Conservation (phyloP, 179 eudicot species). For the Amaranthus tricolor region DNA sequence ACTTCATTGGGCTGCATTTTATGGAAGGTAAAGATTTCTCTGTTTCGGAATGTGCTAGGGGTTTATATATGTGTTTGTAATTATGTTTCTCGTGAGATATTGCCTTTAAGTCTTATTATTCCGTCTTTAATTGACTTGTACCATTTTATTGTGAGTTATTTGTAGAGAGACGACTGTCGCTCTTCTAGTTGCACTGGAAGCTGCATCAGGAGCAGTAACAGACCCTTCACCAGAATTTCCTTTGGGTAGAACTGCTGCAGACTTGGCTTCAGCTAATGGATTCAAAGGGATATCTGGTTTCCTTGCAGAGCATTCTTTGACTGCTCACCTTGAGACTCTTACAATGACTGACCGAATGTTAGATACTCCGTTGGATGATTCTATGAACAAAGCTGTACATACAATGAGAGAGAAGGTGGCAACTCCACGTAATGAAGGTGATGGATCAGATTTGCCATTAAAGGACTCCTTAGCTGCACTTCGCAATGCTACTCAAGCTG, state of each 20-base stretch:
- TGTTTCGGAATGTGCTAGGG: not conserved
- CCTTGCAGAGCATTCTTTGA: constrained; percentile 66
- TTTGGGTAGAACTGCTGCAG: constrained; percentile 60
- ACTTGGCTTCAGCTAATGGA: constrained; percentile 66
- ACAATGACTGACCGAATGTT: constrained; percentile 26
- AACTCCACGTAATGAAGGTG: constrained; percentile 35
- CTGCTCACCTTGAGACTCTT: constrained; percentile 49
- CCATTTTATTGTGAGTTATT: not conserved
- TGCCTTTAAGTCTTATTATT: not conserved
- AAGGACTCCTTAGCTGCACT: constrained; percentile 61
- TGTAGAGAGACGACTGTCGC: constrained; percentile 57
- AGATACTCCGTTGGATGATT: constrained; percentile 5
- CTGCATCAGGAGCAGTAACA: constrained; percentile 52
- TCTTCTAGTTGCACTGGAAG: constrained; percentile 55
- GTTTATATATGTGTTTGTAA: not conserved
- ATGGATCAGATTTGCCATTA: constrained; percentile 40
- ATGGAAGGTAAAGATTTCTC: constrained; percentile 53
- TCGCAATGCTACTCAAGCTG: constrained; percentile 69
- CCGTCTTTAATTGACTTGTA: not conserved
- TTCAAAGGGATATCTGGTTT: constrained; percentile 69
- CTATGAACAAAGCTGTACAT: constrained; percentile 39
- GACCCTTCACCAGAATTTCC: constrained; percentile 58
- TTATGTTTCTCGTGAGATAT: not conserved
- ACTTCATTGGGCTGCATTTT: constrained; percentile 83
- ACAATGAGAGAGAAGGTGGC: constrained; percentile 46